Percentiles rank a stretch among this genome's conserved stretches.
These are phyloP conservation scores for Blastobotrys chiropterorum DNA, from an alignment of 805 yeast species.

Conservation along the genomic window DNA sequence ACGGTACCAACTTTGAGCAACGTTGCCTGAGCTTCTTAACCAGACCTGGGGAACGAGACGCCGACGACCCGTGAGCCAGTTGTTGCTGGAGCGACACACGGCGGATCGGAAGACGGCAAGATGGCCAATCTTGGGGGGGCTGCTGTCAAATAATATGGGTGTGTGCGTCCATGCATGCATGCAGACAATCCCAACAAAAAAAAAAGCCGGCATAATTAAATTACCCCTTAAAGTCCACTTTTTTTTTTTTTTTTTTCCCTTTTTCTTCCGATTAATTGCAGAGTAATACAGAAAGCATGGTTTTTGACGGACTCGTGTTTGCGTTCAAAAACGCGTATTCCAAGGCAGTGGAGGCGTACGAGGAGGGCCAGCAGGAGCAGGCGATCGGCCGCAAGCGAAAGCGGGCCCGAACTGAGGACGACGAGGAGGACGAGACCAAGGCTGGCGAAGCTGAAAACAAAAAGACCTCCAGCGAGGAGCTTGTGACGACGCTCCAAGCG, in stretches of 20 bases:
- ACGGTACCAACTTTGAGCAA: too few relatives aligned
- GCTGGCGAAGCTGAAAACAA: background rate
- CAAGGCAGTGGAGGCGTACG: slow-evolving; percentile 18
- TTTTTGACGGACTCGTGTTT: slow-evolving; percentile 11
- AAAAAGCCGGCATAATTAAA: background rate
- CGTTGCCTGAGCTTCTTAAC: too few relatives aligned
- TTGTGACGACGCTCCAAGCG: slow-evolving; percentile 1
- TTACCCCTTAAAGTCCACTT: background rate
- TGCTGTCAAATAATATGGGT: background rate
- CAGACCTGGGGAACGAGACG: too few relatives aligned
- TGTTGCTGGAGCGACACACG: background rate
- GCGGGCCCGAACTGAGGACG: slow-evolving; percentile 2
- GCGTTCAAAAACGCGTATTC: slow-evolving; percentile 13
- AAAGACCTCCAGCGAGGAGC: slow-evolving; percentile 5
- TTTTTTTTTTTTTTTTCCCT: background rate
- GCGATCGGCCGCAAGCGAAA: slow-evolving; percentile 9
- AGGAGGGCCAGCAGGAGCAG: slow-evolving; percentile 7
- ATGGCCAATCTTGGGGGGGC: background rate
- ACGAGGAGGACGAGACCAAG: slow-evolving; percentile 3
- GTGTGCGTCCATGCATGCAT: background rate
- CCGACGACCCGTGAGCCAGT: background rate
- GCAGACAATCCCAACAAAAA: background rate
- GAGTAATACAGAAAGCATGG: background rate
- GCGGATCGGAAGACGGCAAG: background rate
- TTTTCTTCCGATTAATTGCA: background rate